Base-by-base conservation (phyloP, 306 rosid species). In the Prunus fruticosa region DNA sequence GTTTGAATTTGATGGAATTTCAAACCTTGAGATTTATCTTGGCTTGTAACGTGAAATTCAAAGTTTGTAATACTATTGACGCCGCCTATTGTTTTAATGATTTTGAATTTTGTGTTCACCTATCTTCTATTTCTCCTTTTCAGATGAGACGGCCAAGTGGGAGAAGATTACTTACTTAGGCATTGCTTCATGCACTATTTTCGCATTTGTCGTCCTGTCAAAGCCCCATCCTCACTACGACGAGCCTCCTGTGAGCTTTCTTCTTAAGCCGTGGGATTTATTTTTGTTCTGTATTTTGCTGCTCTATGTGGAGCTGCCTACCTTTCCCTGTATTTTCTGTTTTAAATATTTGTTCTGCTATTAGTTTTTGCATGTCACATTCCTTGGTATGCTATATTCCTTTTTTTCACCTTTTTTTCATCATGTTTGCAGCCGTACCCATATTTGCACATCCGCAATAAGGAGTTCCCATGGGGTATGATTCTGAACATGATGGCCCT, bases 401-500 rank as follows among this genome's bases (percentile, higher is more conserved):
- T 50, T 43, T 49, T n/a, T n/a, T n/a, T n/a, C n/a, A 8, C 53
- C 19, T 13, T 71, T 45, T 45, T 57, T 53, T 75, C 64, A 69
- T 11, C 14, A 13, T 79, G 7, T 81, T 38, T 83, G 75, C 90
- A 88, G 92, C 34, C 90, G 2, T 88, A 88, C 62, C 84, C 88
- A 7, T 86, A 88, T 34, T 45, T 88, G 77, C 99, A 89, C 82
- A 86, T 93, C 78, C 99, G 99, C 90, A 96, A 91, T 64, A 96
- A 96, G 90, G 99, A 96, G 84, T 96, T 96, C 81, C 99, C 98
- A 23, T 96, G 99, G 99, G 99, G 99, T 96, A 93, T 69, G 86
- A 72, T 71, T 67, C 70, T 49, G 32, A 45, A 50, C 57, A 7
- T 47, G 11, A 14, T 72, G 8, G 12, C 11, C 15, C 8, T 15